A percentile compares a stretch with the other conserved stretches of the same genome.
Conservation (phyloP, 352 stramenopile species). For the Phytophthora pseudosyringae region DNA sequence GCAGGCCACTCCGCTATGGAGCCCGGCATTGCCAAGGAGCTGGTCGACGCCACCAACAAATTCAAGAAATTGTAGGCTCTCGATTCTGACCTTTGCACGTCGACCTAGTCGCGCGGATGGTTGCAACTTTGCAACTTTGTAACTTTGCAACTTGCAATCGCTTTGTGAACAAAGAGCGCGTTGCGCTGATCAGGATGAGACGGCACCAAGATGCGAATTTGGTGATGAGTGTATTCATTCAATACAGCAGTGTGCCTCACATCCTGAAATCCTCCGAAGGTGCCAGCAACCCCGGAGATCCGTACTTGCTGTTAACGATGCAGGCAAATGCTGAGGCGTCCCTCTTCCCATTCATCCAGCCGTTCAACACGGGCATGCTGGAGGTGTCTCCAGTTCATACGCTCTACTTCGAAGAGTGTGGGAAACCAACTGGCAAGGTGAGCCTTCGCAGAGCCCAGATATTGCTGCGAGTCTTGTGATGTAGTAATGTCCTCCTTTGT, state of each 20-base stretch:
- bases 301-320: neutral
- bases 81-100: neutral
- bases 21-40: slow-evolving; percentile 72
- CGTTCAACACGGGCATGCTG: slow-evolving; percentile 67
- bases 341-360: slow-evolving; percentile 74
- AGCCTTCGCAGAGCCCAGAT: too few species aligned
- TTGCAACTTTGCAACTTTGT: too few species aligned
- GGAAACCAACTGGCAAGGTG: slow-evolving; percentile 34
- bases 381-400: slow-evolving; percentile 29
- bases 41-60: slow-evolving; percentile 75
- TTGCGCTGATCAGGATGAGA: slow-evolving; percentile 5
- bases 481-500: too few species aligned
- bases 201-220: neutral
- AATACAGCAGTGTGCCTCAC: slow-evolving; percentile 1
- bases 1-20: slow-evolving; percentile 81
- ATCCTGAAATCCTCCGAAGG: neutral
- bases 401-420: neutral
- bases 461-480: too few species aligned
- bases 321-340: slow-evolving; percentile 45
- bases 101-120: neutral
- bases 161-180: neutral
- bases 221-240: slow-evolving; percentile 3
- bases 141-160: neutral
- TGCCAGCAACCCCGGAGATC: too few species aligned
- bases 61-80: slow-evolving; percentile 54